A percentile compares a stretch with the other conserved stretches of the same genome.
phyloP scores from a whole-genome alignment of 1,284 basidiomycete genomes.

The Chalciporus sp. region DNA sequence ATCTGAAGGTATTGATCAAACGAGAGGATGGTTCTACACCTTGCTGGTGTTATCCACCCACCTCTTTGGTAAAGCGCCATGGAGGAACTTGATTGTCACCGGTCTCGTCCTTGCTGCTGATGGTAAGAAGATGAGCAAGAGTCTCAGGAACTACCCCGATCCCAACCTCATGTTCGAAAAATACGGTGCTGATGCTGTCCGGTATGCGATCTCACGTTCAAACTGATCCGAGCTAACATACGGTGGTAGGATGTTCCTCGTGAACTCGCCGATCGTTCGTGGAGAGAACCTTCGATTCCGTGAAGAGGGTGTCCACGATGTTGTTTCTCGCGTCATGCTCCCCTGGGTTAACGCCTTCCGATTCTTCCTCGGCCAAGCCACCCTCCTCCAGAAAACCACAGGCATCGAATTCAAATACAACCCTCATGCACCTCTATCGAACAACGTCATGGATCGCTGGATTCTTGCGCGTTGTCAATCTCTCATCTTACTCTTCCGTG shows the following conservation, averaged over 20 bases:
- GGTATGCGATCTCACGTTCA: slow-evolving; percentile 46
- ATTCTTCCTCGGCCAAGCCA: slow-evolving; percentile 98
- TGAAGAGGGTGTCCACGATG: slow-evolving; percentile 97
- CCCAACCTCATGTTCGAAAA: slow-evolving; percentile 89
- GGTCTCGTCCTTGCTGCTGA: slow-evolving; percentile 96
- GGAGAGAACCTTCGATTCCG: slow-evolving; percentile 98
- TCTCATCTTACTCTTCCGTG: slow-evolving; percentile 87
- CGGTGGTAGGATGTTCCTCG: slow-evolving; percentile 84
- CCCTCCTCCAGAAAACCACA: slow-evolving; percentile 83
- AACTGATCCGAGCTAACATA: not conserved
- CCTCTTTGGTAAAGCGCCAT: slow-evolving; percentile 91
- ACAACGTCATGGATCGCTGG: slow-evolving; percentile 99
- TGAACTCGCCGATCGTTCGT: slow-evolving; percentile 98
- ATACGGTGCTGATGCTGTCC: slow-evolving; percentile 95
- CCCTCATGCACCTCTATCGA: slow-evolving; percentile 80
- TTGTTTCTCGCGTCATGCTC: slow-evolving; percentile 91
- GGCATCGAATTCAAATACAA: slow-evolving; percentile 87
- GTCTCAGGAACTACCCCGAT: slow-evolving; percentile 97
- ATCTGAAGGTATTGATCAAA: slow-evolving; percentile 96
- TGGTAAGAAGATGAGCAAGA: slow-evolving; percentile 99
- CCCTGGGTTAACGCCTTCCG: slow-evolving; percentile 99
- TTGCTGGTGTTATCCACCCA: slow-evolving; percentile 95
- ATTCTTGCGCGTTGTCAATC: slow-evolving; percentile 97
- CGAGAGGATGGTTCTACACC: slow-evolving; percentile 99
- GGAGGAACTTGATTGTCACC: slow-evolving; percentile 98